phyloP scores from a whole-genome alignment of 306 rosid genomes.

The Pyrus bretschneideri region DNA sequence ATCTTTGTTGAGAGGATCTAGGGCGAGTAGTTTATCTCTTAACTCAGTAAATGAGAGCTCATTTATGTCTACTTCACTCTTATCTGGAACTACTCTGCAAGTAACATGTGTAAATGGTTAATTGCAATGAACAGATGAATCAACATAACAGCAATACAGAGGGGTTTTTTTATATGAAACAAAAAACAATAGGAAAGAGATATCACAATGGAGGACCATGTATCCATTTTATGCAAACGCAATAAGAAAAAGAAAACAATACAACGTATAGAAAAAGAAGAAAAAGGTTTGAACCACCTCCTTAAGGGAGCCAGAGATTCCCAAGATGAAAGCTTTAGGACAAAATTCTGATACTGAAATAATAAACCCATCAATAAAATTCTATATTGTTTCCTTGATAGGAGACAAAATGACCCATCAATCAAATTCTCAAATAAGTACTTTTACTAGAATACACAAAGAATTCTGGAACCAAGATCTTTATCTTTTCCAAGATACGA shows the following conservation, averaged over 20 bases:
- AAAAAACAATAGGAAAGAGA: background rate
- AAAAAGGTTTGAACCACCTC: background rate
- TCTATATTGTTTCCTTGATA: background rate
- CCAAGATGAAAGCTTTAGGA: too few species aligned
- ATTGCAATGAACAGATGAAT: conserved; percentile 11
- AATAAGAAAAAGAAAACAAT: background rate
- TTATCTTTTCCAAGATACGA: background rate
- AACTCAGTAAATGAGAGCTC: conserved; percentile 88
- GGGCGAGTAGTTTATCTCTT: conserved; percentile 75
- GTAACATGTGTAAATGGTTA: conserved; percentile 13
- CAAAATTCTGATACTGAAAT: background rate
- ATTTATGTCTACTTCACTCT: conserved; percentile 45
- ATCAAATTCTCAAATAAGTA: background rate
- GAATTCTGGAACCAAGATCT: background rate
- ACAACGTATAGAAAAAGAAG: background rate
- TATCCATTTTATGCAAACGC: background rate
- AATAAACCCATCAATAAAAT: background rate
- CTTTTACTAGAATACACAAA: background rate
- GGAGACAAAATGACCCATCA: background rate
- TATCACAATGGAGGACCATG: background rate
- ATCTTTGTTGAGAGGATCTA: conserved; percentile 79
- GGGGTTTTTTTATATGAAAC: background rate
- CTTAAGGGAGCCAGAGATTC: too few species aligned
- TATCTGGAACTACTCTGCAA: conserved; percentile 48
- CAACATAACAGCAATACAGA: conserved; percentile 3